These are phyloP conservation scores for Ulvella scutata DNA, from an alignment of 139 green algal species.

Conservation along the genomic window DNA sequence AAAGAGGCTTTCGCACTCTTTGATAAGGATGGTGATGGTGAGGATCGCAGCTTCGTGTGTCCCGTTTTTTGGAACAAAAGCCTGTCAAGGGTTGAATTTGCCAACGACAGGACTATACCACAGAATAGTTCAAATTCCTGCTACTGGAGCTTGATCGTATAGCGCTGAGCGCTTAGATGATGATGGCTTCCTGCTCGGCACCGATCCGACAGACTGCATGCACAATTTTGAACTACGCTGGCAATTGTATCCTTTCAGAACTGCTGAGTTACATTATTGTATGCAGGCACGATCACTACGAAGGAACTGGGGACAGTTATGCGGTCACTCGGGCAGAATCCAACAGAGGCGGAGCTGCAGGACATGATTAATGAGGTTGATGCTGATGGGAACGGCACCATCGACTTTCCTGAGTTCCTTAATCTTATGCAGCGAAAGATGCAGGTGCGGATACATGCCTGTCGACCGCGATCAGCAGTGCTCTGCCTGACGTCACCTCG, in stretches of 20 bases:
- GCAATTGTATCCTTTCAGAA: no score
- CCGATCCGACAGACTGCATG: no score
- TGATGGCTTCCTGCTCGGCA: no score
- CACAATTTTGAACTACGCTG: no score
- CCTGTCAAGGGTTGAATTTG: no score
- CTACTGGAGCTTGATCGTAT: no score
- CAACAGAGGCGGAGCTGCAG: constrained; percentile 97
- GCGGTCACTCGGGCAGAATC: constrained; percentile 96
- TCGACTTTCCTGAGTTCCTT: constrained; percentile 99
- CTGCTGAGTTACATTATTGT: no score
- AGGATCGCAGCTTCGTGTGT: no score
- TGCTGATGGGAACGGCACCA: constrained; percentile 95
- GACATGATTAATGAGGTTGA: constrained; percentile 99
- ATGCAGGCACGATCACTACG: constrained; percentile 80
- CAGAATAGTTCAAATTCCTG: no score
- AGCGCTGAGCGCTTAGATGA: no score
- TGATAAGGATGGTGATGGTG: constrained; percentile 84
- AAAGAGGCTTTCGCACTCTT: constrained; percentile 87
- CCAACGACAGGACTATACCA: no score
- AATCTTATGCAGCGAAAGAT: constrained; percentile 97
- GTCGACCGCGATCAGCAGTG: neutral
- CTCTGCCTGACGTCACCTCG: neutral
- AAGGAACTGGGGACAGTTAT: constrained; percentile 99
- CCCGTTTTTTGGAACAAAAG: no score
- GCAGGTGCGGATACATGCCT: constrained; percentile 53